Percentiles rank a stretch among this genome's conserved stretches.
Conservation (phyloP, 2,329 filamentous ascomycete genomes). For the Tolypocladium amazonense region DNA sequence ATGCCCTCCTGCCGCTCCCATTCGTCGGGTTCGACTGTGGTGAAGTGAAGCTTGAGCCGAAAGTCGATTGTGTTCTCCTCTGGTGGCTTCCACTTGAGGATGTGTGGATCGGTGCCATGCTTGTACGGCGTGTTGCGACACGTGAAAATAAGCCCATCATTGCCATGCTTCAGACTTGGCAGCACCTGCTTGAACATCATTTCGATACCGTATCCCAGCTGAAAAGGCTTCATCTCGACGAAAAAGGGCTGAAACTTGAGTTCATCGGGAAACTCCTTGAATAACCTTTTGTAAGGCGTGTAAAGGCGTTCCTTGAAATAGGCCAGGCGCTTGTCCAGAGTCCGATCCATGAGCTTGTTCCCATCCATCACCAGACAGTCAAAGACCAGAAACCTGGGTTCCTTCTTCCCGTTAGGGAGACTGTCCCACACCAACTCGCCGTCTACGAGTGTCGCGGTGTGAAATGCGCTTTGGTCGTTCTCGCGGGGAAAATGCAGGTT, state of each 20-base stretch:
- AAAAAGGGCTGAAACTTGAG: slow-evolving; percentile 63
- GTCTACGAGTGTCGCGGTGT: slow-evolving; percentile 75
- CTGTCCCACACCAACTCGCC: slow-evolving; percentile 87
- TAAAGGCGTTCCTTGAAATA: slow-evolving; percentile 75
- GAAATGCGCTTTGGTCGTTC: slow-evolving; percentile 55
- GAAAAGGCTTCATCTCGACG: slow-evolving; percentile 80
- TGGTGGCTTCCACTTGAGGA: slow-evolving; percentile 96
- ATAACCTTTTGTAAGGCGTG: slow-evolving; percentile 54
- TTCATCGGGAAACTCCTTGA: slow-evolving; percentile 59
- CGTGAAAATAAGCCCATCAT: slow-evolving; percentile 97
- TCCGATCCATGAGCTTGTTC: slow-evolving; percentile 63
- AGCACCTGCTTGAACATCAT: slow-evolving; percentile 88
- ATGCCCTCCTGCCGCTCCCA: slow-evolving; percentile 57
- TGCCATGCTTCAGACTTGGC: slow-evolving; percentile 77
- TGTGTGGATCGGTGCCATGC: slow-evolving; percentile 84
- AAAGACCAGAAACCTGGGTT: slow-evolving; percentile 83
- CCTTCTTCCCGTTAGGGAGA: slow-evolving; percentile 52
- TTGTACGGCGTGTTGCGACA: slow-evolving; percentile 79
- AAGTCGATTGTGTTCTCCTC: slow-evolving; percentile 95
- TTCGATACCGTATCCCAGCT: slow-evolving; percentile 78
- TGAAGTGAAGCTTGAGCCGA: slow-evolving; percentile 67
- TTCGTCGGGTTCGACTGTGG: slow-evolving; percentile 55
- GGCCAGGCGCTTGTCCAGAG: slow-evolving; percentile 79
- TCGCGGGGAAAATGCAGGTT: slow-evolving; percentile 72
- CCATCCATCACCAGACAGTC: slow-evolving; percentile 80